Percentiles rank a stretch among this genome's conserved stretches.
Evolutionary conservation across 2,329 filamentous ascomycete genomes (phyloP).

Genomic region (Arachnomyces sp.): DNA sequence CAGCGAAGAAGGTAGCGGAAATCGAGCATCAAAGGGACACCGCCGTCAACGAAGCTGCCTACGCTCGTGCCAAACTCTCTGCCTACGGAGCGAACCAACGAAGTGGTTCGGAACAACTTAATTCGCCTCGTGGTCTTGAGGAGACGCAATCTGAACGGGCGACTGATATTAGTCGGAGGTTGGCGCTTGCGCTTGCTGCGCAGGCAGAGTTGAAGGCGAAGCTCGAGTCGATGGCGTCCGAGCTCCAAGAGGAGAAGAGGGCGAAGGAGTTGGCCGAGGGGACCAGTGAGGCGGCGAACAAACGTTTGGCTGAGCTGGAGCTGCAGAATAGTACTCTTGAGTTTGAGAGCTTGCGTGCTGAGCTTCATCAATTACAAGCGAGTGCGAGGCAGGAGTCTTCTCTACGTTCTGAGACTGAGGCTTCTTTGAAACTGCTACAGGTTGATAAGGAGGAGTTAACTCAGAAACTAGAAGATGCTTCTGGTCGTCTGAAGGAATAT

Average conservation of each 20-base stretch:
- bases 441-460: slow-evolving; percentile 79
- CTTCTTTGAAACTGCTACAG: slow-evolving; percentile 63
- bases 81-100: slow-evolving; percentile 50
- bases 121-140: slow-evolving; percentile 51
- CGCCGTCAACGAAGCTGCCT: slow-evolving; percentile 89
- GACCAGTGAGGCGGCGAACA: slow-evolving; percentile 71
- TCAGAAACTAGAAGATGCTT: slow-evolving; percentile 57
- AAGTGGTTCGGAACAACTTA: slow-evolving; percentile 49
- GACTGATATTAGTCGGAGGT: slow-evolving; percentile 68
- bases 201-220: slow-evolving; percentile 76
- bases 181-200: slow-evolving; percentile 69
- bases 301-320: slow-evolving; percentile 75
- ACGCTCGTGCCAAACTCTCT: slow-evolving; percentile 85
- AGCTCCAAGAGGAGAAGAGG: slow-evolving; percentile 72
- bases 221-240: slow-evolving; percentile 58
- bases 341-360: slow-evolving; percentile 73
- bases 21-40: slow-evolving; percentile 90
- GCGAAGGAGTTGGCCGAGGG: slow-evolving; percentile 82
- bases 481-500: slow-evolving; percentile 61
- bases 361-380: slow-evolving; percentile 71
- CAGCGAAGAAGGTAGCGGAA: slow-evolving; percentile 83
- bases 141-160: slow-evolving; percentile 52
- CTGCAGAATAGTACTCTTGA: slow-evolving; percentile 75
- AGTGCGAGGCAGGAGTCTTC: slow-evolving; percentile 73
- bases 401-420: slow-evolving; percentile 65